A percentile compares a stretch with the other conserved stretches of the same genome.
Evolutionary conservation across 2,329 filamentous ascomycete species (phyloP).

Genomic region (Aureobasidium vineae): DNA sequence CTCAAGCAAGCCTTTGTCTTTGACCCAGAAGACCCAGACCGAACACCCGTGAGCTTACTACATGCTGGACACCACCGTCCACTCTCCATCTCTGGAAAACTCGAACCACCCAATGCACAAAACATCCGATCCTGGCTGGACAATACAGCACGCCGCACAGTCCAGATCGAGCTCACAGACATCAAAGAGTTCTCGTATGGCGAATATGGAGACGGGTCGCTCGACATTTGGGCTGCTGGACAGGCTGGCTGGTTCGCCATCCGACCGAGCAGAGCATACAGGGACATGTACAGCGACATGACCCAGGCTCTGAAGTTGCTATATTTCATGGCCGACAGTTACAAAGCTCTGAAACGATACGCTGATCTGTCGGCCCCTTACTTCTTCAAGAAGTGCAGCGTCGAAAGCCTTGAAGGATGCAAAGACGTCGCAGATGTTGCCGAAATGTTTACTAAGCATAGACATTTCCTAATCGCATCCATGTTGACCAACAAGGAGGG

Average conservation of each 20-base stretch:
- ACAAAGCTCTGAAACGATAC: slow-evolving; percentile 38
- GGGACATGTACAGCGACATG: slow-evolving; percentile 58
- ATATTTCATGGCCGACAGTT: slow-evolving; percentile 61
- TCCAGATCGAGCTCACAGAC: slow-evolving; percentile 55
- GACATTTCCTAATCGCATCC: slow-evolving; percentile 46
- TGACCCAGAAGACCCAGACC: slow-evolving; percentile 49
- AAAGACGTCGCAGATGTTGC: slow-evolving; percentile 31
- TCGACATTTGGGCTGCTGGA: slow-evolving; percentile 65
- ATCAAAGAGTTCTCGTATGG: slow-evolving; percentile 51
- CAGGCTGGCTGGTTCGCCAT: slow-evolving; percentile 68
- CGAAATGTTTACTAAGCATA: slow-evolving; percentile 43
- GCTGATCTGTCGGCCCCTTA: slow-evolving; percentile 9
- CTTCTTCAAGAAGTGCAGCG: slow-evolving; percentile 20
- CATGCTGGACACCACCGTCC: slow-evolving; percentile 60
- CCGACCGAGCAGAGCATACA: slow-evolving; percentile 58
- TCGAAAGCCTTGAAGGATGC: neutral
- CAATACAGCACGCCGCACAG: slow-evolving; percentile 18
- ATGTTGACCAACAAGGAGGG: slow-evolving; percentile 48
- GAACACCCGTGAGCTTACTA: slow-evolving; percentile 57
- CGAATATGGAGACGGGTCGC: slow-evolving; percentile 55
- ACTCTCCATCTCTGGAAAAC: slow-evolving; percentile 59
- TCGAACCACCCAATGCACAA: slow-evolving; percentile 53
- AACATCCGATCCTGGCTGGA: slow-evolving; percentile 33
- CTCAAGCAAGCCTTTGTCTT: slow-evolving; percentile 62
- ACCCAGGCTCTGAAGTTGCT: slow-evolving; percentile 63